phyloP scores from a whole-genome alignment of 2,329 filamentous ascomycete species.

The Stagonosporopsis chrysanthemi region DNA sequence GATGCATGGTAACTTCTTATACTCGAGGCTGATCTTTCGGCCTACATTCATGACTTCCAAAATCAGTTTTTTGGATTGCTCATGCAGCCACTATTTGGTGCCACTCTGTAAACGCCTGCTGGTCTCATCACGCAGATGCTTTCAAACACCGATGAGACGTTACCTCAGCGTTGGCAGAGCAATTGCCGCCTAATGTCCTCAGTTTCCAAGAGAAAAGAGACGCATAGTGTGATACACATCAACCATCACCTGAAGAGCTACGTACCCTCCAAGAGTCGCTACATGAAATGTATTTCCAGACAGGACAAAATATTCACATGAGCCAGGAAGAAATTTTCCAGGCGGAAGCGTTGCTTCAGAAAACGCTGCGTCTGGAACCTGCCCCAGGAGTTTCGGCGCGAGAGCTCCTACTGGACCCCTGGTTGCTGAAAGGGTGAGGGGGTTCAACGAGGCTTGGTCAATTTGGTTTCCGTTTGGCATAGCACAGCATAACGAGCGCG shows the following conservation, averaged over 20 bases:
- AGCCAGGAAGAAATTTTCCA: conserved; percentile 27
- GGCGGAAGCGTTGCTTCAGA: conserved; percentile 26
- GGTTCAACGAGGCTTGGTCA: too few species aligned
- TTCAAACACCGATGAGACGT: conserved; percentile 42
- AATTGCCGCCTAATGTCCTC: not conserved
- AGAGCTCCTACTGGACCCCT: not conserved
- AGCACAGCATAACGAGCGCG: too few species aligned
- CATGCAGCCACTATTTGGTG: conserved; percentile 50
- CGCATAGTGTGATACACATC: conserved; percentile 36
- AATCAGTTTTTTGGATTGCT: conserved; percentile 51
- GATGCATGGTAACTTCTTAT: too few species aligned
- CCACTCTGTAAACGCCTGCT: conserved; percentile 42
- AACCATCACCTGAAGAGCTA: conserved; percentile 18
- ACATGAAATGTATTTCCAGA: conserved; percentile 50
- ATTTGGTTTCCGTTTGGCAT: too few species aligned
- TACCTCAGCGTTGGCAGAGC: conserved; percentile 46
- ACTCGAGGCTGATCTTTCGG: too few species aligned
- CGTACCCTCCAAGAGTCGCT: conserved; percentile 47
- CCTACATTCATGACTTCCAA: too few species aligned
- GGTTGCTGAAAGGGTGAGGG: too few species aligned
- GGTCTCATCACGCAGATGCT: conserved; percentile 49
- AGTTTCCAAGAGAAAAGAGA: not conserved
- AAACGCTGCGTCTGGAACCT: conserved; percentile 30
- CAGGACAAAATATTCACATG: conserved; percentile 27
- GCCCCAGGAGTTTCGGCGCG: conserved; percentile 23